Evolutionary conservation across 495 filamentous ascomycete genomes (phyloP), one percentile per base, ranked within the genome.

Genomic region (Evansstolkia leycettana): DNA sequence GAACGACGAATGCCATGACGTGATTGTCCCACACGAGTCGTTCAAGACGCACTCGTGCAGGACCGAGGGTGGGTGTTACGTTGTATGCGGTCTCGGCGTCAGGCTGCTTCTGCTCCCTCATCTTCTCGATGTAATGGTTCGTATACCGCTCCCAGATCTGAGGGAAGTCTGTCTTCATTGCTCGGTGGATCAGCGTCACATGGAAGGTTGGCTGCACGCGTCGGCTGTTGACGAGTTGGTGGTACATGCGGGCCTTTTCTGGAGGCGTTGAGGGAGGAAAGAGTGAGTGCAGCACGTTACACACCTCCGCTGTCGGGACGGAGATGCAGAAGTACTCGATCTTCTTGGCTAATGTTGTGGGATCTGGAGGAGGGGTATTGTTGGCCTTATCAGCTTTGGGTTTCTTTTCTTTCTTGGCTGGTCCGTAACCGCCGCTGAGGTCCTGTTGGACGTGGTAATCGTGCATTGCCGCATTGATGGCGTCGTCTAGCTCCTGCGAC

Each of bases 161-260:
- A 0, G 75, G 66, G 40, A 74, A 50, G 27, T 75, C 52, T 29
- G 63, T 60, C 15, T 77, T 55, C 2, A 57, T 56, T 7, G 78
- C 75, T 31, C 76, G 79, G 55, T 98, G 90, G 51, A 94, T 84
- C 10, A 98, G 72, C 0, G 90, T 98, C 37, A 96, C 80, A 55
- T 98, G 90, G 60, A 95, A 96, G n/a, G 72, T 58, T 20, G 72
- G 46, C 54, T 98, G 90, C 13, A 96, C 54, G 33, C 90, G 82
- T 16, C 78, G 70, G 1, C 65, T 60, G 27, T 76, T 66, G 43
- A 83, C 65, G 17, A 98, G 78, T 29, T 82, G 72, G 41, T 74
- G 67, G 68, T 79, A 96, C 43, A 94, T 77, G 18, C 66, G 70
- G 3, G 74, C 57, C 64, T 36, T 67, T 50, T 23, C 69, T 39